A percentile compares a stretch with the other conserved stretches of the same genome.
These are phyloP conservation scores for Dioszegia hungarica DNA, from an alignment of 768 basidiomycete genomes.

Conservation along the genomic window DNA sequence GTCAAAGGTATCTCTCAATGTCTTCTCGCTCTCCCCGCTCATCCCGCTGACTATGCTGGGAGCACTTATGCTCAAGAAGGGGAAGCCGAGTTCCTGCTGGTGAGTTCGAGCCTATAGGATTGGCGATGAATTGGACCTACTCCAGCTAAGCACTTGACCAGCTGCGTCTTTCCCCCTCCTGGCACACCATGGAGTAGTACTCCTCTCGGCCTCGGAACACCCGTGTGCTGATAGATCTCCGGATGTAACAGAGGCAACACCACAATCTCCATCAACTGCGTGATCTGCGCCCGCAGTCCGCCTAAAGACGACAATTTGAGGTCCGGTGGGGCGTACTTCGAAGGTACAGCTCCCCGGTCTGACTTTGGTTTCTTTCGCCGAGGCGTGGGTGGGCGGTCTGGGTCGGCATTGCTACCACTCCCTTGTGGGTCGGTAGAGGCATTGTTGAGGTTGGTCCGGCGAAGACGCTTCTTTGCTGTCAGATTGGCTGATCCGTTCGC, in stretches of 20 bases:
- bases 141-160: slow-evolving; percentile 93
- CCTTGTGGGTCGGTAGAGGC: slow-evolving; percentile 1
- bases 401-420: not conserved
- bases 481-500: slow-evolving; percentile 1
- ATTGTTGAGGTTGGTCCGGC: slow-evolving; percentile 20
- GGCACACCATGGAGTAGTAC: slow-evolving; percentile 92
- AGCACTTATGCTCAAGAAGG: slow-evolving; percentile 90
- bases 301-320: slow-evolving; percentile 79
- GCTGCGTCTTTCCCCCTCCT: slow-evolving; percentile 90
- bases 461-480: slow-evolving; percentile 17
- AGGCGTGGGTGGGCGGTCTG: slow-evolving; percentile 4
- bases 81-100: slow-evolving; percentile 76
- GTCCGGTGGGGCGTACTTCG: slow-evolving; percentile 68
- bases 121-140: slow-evolving; percentile 54
- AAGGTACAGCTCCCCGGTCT: slow-evolving; percentile 14
- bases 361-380: slow-evolving; percentile 7
- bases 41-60: slow-evolving; percentile 95
- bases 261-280: slow-evolving; percentile 93
- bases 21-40: slow-evolving; percentile 98
- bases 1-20: slow-evolving; percentile 89
- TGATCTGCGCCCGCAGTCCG: slow-evolving; percentile 76
- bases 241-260: slow-evolving; percentile 93
- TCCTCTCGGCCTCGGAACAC: slow-evolving; percentile 85
- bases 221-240: slow-evolving; percentile 89
- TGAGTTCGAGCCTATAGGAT: not conserved